Base-by-base conservation (phyloP, 768 basidiomycete genomes). In the Lentinula aciculospora region DNA sequence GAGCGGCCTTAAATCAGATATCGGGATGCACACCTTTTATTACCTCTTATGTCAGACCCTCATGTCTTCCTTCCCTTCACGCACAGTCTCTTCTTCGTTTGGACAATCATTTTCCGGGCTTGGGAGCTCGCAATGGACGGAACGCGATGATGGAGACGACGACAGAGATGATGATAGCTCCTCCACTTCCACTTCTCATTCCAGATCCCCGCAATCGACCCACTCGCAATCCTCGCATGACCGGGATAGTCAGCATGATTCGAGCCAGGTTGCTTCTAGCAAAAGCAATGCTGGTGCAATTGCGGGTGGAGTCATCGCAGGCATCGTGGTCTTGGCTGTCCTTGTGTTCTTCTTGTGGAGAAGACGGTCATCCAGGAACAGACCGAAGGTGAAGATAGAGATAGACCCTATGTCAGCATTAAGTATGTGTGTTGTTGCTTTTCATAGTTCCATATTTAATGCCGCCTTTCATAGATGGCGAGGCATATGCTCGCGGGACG, bases 131-230 rank as follows among this genome's bases (percentile, higher is more conserved):
- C 40, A 47, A n/a, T 57, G 45, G 44, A 32, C 28, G 36, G n/a
- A n/a, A n/a, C 36, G 36, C 36, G 45, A 50, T 23, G 49, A 69
- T 49, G 64, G 61, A 15, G 64, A 62, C 40, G 48, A 50, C 12
- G 48, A 50, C 29, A n/a, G 34, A n/a, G 49, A 32, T 13, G 32
- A 29, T 15, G 12, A 49, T n/a, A 19, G 10, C 46, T 47, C 46
- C 27, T 53, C 51, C 13, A 25, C 51, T 29, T 51, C 47, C 3
- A 28, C 28, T 15, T 48, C 47, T 13, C 49, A 32, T 19, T 50
- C 49, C 32, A 34, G 8, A 36, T 10, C 15, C n/a, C 29, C 49
- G n/a, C 29, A 36, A 27, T 23, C 51, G 15, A 25, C 34, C 34
- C 23, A 36, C 36, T 37, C 51, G 23, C 32, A 25, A 36, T 53